Conservation (phyloP, 257 asterid genomes). For the Solanum clarkiae region DNA sequence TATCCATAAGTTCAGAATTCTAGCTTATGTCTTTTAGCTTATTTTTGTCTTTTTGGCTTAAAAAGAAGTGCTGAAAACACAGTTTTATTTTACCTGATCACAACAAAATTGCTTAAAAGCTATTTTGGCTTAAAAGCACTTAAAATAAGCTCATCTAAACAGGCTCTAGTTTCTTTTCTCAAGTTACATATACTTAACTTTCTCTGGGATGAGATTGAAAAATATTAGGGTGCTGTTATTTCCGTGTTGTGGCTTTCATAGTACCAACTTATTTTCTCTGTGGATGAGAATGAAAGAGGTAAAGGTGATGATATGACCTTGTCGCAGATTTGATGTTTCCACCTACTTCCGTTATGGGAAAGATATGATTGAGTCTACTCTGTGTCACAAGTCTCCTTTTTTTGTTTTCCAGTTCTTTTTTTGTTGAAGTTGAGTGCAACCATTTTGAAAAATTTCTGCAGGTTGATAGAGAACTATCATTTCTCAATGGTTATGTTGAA, state of each 20-base stretch:
- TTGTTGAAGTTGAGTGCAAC: not conserved
- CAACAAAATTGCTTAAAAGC: not conserved
- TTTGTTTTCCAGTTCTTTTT: not conserved
- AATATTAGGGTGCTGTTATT: not conserved
- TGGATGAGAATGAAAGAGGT: not conserved
- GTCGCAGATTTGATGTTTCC: not conserved
- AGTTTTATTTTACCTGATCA: not conserved
- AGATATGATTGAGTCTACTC: not conserved
- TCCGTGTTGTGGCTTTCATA: not conserved
- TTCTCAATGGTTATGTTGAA: constrained; percentile 64
- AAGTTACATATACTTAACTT: not conserved
- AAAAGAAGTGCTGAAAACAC: not conserved
- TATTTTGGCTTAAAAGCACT: not conserved
- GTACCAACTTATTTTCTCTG: not conserved
- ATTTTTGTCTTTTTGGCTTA: not conserved
- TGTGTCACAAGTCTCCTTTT: not conserved
- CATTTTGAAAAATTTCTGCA: constrained; percentile 17
- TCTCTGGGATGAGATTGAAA: not conserved
- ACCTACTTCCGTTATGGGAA: not conserved
- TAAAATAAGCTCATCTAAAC: not conserved
- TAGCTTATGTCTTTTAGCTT: not conserved
- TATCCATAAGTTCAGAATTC: not conserved
- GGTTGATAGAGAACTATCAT: constrained; percentile 70
- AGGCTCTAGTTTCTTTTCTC: not conserved
- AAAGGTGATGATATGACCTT: not conserved